phyloP scores from a whole-genome alignment of 2,329 filamentous ascomycete genomes.

The Aspergillus pseudoviridinutans region DNA sequence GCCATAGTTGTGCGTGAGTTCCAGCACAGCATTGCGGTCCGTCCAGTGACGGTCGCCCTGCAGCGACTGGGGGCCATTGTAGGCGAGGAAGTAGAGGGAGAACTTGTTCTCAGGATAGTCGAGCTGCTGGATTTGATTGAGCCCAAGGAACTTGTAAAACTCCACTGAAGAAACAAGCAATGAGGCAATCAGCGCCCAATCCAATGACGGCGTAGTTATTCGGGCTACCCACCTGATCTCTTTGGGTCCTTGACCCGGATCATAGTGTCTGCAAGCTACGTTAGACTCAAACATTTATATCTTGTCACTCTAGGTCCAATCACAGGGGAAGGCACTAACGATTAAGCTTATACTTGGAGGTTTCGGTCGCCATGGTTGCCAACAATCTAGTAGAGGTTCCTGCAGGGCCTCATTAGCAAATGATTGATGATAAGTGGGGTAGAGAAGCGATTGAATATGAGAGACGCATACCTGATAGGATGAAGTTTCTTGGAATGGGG shows the following conservation, averaged over 20 bases:
- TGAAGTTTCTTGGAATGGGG: constrained; percentile 19
- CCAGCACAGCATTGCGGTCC: constrained; percentile 84
- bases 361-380: constrained; percentile 54
- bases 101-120: constrained; percentile 85
- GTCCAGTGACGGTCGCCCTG: constrained; percentile 70
- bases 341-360: constrained; percentile 62
- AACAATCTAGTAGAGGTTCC: constrained; percentile 24
- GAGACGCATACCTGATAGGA: constrained; percentile 13
- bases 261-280: constrained; percentile 52
- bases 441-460: background rate
- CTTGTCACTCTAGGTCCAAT: background rate
- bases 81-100: constrained; percentile 91
- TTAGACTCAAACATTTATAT: constrained; percentile 9
- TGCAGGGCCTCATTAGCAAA: constrained; percentile 15
- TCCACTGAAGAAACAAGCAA: constrained; percentile 55
- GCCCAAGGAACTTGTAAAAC: constrained; percentile 90
- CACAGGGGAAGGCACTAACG: constrained; percentile 42
- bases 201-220: background rate
- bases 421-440: constrained; percentile 4
- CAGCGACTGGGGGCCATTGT: constrained; percentile 71
- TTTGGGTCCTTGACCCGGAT: constrained; percentile 93
- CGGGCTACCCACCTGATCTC: constrained; percentile 57
- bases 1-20: constrained; percentile 81
- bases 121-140: constrained; percentile 77
- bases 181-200: background rate